Evolutionary conservation across 2,329 filamentous ascomycete genomes (phyloP).

Genomic region (Aspergillus unguis): DNA sequence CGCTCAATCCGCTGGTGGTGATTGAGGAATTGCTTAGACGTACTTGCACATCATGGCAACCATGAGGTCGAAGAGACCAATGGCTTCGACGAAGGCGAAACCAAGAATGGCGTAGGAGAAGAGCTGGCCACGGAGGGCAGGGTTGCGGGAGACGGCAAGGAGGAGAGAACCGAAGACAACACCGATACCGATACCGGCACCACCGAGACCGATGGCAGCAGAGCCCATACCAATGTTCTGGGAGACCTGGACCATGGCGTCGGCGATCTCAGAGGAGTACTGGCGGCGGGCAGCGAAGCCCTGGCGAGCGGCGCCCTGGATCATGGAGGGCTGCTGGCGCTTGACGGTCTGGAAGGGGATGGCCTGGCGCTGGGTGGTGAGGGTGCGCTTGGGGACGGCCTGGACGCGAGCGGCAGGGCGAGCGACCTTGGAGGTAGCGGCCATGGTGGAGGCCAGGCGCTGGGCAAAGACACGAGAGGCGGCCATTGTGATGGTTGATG

Average conservation of each 20-base stretch:
- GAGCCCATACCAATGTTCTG: conserved; percentile 87
- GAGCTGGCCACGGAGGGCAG: conserved; percentile 88
- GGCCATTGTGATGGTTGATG: conserved; percentile 64
- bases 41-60: conserved; percentile 93
- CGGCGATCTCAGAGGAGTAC: conserved; percentile 83
- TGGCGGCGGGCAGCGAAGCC: conserved; percentile 60
- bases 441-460: conserved; percentile 64
- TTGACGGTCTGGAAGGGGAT: conserved; percentile 69
- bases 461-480: conserved; percentile 73
- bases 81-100: conserved; percentile 90
- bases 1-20: not conserved
- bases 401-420: conserved; percentile 68
- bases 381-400: conserved; percentile 68
- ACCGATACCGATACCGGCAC: conserved; percentile 72
- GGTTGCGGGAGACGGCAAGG: conserved; percentile 89
- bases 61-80: conserved; percentile 77
- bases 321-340: conserved; percentile 67
- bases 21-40: conserved; percentile 45
- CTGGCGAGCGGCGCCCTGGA: conserved; percentile 64
- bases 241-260: conserved; percentile 83
- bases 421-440: conserved; percentile 74
- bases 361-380: conserved; percentile 44
- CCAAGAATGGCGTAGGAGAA: conserved; percentile 95
- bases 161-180: conserved; percentile 89
- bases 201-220: conserved; percentile 83